Evolutionary conservation across 805 yeast species (phyloP).

Genomic region (Ogataea methanolica): DNA sequence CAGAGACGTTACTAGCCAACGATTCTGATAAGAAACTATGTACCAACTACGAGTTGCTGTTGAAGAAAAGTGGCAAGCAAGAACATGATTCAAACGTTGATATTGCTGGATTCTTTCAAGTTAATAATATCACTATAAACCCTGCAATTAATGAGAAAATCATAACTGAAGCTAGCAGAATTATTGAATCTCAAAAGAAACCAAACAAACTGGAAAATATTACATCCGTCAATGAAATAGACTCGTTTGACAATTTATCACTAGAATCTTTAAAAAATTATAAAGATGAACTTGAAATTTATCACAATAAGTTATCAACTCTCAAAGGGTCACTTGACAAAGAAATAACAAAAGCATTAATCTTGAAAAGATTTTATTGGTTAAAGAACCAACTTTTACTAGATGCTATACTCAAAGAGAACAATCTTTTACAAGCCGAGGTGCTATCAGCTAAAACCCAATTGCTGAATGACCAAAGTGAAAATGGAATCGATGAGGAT

Average conservation of each 20-base stretch:
- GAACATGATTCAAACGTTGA: neutral
- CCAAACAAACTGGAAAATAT: neutral
- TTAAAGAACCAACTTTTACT: constrained; percentile 24
- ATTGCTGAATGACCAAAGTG: neutral
- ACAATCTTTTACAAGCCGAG: neutral
- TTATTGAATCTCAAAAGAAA: constrained; percentile 1
- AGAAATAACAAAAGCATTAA: constrained; percentile 16
- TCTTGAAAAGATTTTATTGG: constrained; percentile 21
- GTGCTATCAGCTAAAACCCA: neutral
- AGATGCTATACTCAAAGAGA: constrained; percentile 13
- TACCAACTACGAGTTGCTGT: neutral
- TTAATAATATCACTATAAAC: constrained; percentile 1
- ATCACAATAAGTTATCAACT: constrained; percentile 16
- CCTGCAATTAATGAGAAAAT: constrained; percentile 3
- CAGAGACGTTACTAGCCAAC: too few species aligned
- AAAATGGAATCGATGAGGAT: neutral
- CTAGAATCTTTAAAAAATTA: constrained; percentile 12
- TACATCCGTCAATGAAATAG: neutral
- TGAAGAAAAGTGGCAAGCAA: neutral
- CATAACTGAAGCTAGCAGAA: neutral
- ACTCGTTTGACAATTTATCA: constrained; percentile 11
- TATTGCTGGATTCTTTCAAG: constrained; percentile 2
- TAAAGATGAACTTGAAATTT: constrained; percentile 16
- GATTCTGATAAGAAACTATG: too few species aligned
- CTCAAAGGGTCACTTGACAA: constrained; percentile 14